phyloP scores from a whole-genome alignment of 176 grass and related monocot species.

The Paspalum vaginatum region DNA sequence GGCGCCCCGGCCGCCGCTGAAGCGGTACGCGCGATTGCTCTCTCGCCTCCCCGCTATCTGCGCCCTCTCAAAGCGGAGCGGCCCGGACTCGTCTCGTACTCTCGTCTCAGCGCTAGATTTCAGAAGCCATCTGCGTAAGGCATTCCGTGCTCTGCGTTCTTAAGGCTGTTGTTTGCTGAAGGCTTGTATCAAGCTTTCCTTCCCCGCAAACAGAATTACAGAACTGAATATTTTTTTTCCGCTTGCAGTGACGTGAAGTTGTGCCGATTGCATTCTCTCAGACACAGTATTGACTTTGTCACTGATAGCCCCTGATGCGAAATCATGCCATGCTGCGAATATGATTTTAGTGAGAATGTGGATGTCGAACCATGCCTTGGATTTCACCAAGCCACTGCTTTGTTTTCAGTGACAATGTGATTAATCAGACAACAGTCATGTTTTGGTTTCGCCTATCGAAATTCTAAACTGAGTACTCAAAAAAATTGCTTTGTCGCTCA shows the following conservation, averaged over 20 bases:
- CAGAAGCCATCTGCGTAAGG: neutral
- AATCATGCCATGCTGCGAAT: too few relatives aligned
- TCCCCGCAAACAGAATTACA: neutral
- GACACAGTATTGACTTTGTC: too few relatives aligned
- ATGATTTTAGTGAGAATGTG: neutral
- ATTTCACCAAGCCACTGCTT: neutral
- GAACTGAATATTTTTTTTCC: neutral
- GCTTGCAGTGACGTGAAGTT: neutral
- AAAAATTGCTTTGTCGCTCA: neutral
- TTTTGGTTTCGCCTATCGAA: neutral
- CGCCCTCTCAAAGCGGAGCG: neutral
- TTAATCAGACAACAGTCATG: neutral
- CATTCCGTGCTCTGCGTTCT: neutral
- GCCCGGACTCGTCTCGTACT: neutral
- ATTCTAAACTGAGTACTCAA: neutral
- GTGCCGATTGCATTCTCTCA: neutral
- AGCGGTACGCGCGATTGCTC: constrained; percentile 32
- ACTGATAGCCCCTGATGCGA: neutral
- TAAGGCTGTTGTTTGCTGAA: neutral
- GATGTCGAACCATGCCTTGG: neutral
- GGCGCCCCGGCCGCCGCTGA: constrained; percentile 66
- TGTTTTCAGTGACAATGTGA: neutral
- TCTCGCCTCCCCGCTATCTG: neutral
- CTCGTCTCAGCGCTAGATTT: neutral
- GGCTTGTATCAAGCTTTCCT: neutral